Percentiles rank a stretch among this genome's conserved stretches.
Conservation (phyloP, 192 early-diverging fungal species). For the Mycoemilia scoparia region DNA sequence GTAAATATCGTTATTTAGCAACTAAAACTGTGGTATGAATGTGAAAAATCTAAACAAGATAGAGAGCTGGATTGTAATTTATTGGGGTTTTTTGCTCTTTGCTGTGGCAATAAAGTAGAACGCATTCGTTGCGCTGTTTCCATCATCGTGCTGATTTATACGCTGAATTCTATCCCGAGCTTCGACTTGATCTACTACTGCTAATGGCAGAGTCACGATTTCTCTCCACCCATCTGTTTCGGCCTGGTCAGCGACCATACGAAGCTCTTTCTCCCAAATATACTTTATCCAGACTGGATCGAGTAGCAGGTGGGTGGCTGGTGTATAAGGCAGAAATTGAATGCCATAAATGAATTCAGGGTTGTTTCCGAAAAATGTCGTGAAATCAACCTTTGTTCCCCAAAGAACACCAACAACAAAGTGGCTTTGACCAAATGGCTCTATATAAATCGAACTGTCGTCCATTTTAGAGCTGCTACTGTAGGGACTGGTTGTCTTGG, state of each 20-base stretch:
- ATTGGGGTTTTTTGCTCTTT: too few species aligned
- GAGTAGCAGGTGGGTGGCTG: constrained; percentile 17
- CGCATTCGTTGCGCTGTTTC: constrained; percentile 31
- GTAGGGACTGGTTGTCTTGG: too few species aligned
- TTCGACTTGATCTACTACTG: constrained; percentile 19
- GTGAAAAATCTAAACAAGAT: too few species aligned
- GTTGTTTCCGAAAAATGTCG: constrained; percentile 23
- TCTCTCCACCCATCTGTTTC: constrained; percentile 16
- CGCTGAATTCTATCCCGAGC: constrained; percentile 5
- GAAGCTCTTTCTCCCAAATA: constrained; percentile 14
- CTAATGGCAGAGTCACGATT: constrained; percentile 23
- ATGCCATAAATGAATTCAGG: constrained; percentile 32
- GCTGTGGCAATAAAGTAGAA: constrained; percentile 32
- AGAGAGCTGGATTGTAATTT: too few species aligned
- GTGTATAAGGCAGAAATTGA: constrained; percentile 30
- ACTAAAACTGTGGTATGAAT: too few species aligned
- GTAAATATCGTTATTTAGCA: too few species aligned
- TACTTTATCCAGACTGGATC: constrained; percentile 22
- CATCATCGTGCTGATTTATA: constrained; percentile 23
- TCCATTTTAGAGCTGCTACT: too few species aligned
- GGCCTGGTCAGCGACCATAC: constrained; percentile 4
- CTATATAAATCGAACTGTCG: constrained; percentile 9
- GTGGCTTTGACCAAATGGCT: constrained; percentile 8
- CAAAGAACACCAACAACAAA: constrained; percentile 30
- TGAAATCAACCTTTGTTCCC: constrained; percentile 24